Evolutionary conservation across 495 filamentous ascomycete genomes (phyloP), one percentile per base, ranked within the genome.

Genomic region (Podospora australis): DNA sequence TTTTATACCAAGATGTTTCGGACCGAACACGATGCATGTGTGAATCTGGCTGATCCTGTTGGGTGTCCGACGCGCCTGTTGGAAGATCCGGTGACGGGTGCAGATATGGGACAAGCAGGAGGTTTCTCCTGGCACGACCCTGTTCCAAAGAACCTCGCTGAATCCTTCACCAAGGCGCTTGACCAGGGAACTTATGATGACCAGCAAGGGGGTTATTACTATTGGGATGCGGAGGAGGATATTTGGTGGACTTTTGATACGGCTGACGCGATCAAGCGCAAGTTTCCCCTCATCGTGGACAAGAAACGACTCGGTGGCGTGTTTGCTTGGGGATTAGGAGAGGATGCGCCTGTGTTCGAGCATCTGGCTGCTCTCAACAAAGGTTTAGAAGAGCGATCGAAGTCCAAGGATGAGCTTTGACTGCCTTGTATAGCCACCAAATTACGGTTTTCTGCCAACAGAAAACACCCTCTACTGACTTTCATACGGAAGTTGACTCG

Each of bases 211-310:
- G 85, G 83, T 0, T 77, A 83, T 56, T 87, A 83, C 54, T 87
- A 81, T 61, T 85, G 75, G 69, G 86, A 88, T 52, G 52, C 52
- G 2, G 55, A 73, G 2, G 70, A 74, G 24, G 68, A 76, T 46
- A 57, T 86, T 25, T 88, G 82, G 76, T 88, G 86, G 85, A 82
- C 79, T 4, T 88, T 84, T 74, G 85, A 90, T 56, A 86, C 81
- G 0, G 71, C 80, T 1, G 70, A 71, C 9, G 65, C 79, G 14
- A 80, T 90, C 36, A 56, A 59, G 29, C 71, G 73, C 49, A 90
- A 88, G 68, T 82, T 86, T 51, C 70, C 67, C 20, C 60, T 73
- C 0, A 78, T 88, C 35, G 68, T 88, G 21, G 64, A 72, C 13
- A 68, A 67, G 44, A 79, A 75, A 58, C 66, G 69, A 19, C 55